These are phyloP conservation scores for Amphicarpaea edgeworthii DNA, from an alignment of 306 rosid genomes.

Conservation along the genomic window DNA sequence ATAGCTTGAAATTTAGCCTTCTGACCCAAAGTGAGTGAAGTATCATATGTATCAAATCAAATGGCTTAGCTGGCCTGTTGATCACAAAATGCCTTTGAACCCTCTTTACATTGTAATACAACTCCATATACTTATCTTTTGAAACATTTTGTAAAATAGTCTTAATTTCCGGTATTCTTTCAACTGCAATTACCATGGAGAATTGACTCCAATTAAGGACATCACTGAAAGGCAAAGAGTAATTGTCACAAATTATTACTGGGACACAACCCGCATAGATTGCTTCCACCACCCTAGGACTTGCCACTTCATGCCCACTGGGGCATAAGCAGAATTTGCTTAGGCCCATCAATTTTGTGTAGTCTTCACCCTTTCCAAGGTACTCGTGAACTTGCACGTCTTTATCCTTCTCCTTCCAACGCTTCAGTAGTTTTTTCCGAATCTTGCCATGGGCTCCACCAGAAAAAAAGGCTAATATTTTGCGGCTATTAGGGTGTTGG, in stretches of 20 bases:
- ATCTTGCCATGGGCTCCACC: conserved; percentile 76
- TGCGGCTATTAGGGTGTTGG: conserved; percentile 49
- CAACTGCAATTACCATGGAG: conserved; percentile 61
- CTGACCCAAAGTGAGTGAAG: conserved; percentile 84
- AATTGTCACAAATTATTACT: conserved; percentile 65
- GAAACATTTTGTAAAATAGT: conserved; percentile 59
- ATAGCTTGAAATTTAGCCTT: conserved; percentile 52
- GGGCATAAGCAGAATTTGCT: conserved; percentile 86
- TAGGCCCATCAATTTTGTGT: conserved; percentile 59
- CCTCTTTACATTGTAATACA: conserved; percentile 57
- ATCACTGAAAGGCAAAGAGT: conserved; percentile 75
- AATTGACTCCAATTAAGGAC: conserved; percentile 77
- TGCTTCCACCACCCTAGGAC: conserved; percentile 87
- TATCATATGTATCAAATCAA: conserved; percentile 78
- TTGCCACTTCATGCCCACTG: conserved; percentile 89
- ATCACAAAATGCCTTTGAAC: conserved; percentile 69
- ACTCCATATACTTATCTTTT: conserved; percentile 46
- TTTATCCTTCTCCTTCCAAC: conserved; percentile 72
- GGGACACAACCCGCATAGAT: conserved; percentile 80
- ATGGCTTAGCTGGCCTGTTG: conserved; percentile 72
- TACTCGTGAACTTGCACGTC: conserved; percentile 74
- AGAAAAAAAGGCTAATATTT: conserved; percentile 68
- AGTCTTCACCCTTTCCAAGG: conserved; percentile 59
- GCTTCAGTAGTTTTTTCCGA: conserved; percentile 53
- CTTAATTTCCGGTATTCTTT: conserved; percentile 67